Percentiles rank a stretch among this genome's conserved stretches.
phyloP scores from a whole-genome alignment of 371 early-diverging fungal species.

The Saksenaea vasiformis region DNA sequence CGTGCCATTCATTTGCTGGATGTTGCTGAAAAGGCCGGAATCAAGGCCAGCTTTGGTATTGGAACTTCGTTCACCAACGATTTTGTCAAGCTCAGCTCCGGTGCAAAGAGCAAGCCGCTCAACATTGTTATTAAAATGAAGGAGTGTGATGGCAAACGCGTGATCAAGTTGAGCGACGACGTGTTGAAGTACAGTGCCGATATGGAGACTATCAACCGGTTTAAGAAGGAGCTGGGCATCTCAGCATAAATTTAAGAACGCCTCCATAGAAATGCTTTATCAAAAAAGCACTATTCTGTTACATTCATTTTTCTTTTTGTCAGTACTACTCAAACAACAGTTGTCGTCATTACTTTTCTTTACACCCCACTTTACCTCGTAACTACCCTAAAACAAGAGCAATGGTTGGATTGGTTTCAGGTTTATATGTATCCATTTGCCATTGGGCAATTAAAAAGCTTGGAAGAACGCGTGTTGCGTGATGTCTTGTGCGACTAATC shows the following conservation, averaged over 20 bases:
- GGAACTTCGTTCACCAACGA: slow-evolving; percentile 81
- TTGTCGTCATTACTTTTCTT: too few species aligned
- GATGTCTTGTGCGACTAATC: too few species aligned
- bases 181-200: slow-evolving; percentile 67
- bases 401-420: too few species aligned
- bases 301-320: not conserved
- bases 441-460: too few species aligned
- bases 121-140: slow-evolving; percentile 81
- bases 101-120: slow-evolving; percentile 55
- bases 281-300: not conserved
- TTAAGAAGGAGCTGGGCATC: slow-evolving; percentile 43
- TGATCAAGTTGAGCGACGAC: slow-evolving; percentile 78
- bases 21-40: slow-evolving; percentile 46
- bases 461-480: too few species aligned
- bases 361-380: too few species aligned
- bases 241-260: not conserved
- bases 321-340: too few species aligned
- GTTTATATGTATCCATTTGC: too few species aligned
- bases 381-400: too few species aligned
- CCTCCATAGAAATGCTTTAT: not conserved
- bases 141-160: slow-evolving; percentile 57
- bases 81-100: slow-evolving; percentile 40
- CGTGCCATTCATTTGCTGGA: slow-evolving; percentile 55
- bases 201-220: slow-evolving; percentile 45
- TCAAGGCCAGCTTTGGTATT: slow-evolving; percentile 72